Conservation (phyloP, 2,329 filamentous ascomycete genomes). For the Colletotrichum theobromicola region DNA sequence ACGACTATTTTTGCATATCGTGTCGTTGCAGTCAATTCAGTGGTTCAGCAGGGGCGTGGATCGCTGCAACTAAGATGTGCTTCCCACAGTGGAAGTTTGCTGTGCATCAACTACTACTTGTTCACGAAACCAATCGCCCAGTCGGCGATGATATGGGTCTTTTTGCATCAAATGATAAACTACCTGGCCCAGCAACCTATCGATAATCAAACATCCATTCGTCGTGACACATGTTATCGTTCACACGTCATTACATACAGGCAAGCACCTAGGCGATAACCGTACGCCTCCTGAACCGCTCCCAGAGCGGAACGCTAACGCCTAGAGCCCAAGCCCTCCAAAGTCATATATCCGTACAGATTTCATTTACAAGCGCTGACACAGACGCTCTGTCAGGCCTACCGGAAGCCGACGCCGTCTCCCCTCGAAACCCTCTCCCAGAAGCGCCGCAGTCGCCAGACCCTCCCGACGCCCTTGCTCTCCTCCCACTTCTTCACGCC, state of each 20-base stretch:
- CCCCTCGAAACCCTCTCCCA: slow-evolving; percentile 66
- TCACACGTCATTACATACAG: not conserved
- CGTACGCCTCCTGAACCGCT: not conserved
- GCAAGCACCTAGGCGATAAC: not conserved
- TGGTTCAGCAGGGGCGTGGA: not conserved
- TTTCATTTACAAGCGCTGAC: not conserved
- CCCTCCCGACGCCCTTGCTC: slow-evolving; percentile 56
- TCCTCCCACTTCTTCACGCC: slow-evolving; percentile 54
- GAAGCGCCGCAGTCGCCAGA: slow-evolving; percentile 67
- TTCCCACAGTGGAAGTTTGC: not conserved
- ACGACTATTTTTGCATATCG: not conserved
- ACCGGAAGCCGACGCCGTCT: slow-evolving; percentile 27
- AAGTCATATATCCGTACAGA: not conserved
- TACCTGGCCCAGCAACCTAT: not conserved
- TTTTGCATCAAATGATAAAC: not conserved
- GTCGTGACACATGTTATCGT: not conserved
- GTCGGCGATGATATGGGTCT: no score
- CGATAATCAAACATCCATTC: not conserved
- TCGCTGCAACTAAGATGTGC: not conserved
- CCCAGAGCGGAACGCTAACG: not conserved
- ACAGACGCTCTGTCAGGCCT: not conserved
- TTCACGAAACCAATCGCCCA: not conserved
- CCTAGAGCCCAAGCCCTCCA: not conserved
- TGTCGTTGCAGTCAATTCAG: not conserved
- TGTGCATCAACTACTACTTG: not conserved